phyloP scores from a whole-genome alignment of 2,329 filamentous ascomycete species.

The Fusarium xyrophilum region DNA sequence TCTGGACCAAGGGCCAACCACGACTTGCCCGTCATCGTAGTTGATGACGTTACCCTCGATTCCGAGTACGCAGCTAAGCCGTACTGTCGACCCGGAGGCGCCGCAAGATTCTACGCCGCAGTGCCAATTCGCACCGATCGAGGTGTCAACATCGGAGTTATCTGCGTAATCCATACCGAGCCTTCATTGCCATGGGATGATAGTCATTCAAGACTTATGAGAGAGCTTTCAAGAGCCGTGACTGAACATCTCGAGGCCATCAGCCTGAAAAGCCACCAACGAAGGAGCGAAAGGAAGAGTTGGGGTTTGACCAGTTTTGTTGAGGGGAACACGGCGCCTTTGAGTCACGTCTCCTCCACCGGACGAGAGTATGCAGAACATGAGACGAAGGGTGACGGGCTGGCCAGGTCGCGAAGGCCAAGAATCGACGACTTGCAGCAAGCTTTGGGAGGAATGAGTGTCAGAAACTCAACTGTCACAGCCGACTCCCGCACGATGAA shows the following conservation, averaged over 20 bases:
- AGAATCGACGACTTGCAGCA: not conserved
- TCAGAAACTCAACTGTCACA: not conserved
- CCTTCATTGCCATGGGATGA: conserved; percentile 35
- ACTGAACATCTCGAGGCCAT: conserved; percentile 48
- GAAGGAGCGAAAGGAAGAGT: conserved; percentile 48
- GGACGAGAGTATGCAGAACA: not conserved
- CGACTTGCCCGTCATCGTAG: conserved; percentile 44
- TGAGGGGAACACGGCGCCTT: conserved; percentile 42
- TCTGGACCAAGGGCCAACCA: not conserved
- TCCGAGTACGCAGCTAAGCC: conserved; percentile 40
- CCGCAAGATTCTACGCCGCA: conserved; percentile 50
- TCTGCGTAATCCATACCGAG: conserved; percentile 42
- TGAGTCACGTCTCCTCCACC: not conserved
- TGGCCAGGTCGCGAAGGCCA: conserved; percentile 8
- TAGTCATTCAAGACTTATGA: conserved; percentile 37
- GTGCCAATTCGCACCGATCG: conserved; percentile 50
- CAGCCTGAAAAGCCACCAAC: conserved; percentile 38
- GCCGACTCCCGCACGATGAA: not conserved
- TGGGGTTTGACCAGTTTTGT: conserved; percentile 48
- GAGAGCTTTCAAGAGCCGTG: conserved; percentile 43
- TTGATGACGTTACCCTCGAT: conserved; percentile 46
- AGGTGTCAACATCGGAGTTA: conserved; percentile 53
- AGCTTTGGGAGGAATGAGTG: not conserved
- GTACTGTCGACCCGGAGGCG: conserved; percentile 34
- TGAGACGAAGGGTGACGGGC: not conserved